A percentile compares a stretch with the other conserved stretches of the same genome.
These are phyloP conservation scores for Scleroderma citrinum DNA, from an alignment of 768 basidiomycete species.

Conservation along the genomic window DNA sequence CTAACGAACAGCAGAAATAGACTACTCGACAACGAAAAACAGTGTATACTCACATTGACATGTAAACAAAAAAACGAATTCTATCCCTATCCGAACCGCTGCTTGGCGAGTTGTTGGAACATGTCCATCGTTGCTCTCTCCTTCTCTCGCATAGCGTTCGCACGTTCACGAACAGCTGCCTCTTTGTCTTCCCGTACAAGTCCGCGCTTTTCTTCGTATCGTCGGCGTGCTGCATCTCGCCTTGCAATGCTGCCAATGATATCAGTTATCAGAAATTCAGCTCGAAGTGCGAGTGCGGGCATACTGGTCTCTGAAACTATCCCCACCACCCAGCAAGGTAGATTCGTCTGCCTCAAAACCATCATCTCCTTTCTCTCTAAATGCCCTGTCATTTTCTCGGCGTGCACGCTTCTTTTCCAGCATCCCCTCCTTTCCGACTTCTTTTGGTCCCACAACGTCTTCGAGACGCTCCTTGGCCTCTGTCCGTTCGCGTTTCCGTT, in stretches of 20 bases:
- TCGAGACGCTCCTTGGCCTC: conserved; percentile 68
- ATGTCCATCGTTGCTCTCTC: conserved; percentile 95
- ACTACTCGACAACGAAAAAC: too few species aligned
- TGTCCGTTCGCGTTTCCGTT: conserved; percentile 61
- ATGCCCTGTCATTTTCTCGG: conserved; percentile 64
- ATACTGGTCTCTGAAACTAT: conserved; percentile 77
- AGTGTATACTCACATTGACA: background rate
- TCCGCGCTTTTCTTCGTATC: conserved; percentile 49
- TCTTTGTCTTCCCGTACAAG: conserved; percentile 42
- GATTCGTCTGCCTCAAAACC: conserved; percentile 74
- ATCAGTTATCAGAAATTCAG: conserved; percentile 4
- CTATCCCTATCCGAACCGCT: conserved; percentile 62
- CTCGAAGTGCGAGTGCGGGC: conserved; percentile 14
- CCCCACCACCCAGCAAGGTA: conserved; percentile 75
- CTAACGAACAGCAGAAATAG: background rate
- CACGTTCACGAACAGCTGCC: conserved; percentile 53
- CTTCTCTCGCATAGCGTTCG: conserved; percentile 60
- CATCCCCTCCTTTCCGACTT: conserved; percentile 77
- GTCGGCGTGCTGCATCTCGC: conserved; percentile 64
- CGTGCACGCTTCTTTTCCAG: conserved; percentile 79
- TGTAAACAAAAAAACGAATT: background rate
- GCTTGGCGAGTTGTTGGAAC: conserved; percentile 89
- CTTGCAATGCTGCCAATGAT: conserved; percentile 53
- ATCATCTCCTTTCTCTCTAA: conserved; percentile 68
- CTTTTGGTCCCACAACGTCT: conserved; percentile 74